Evolutionary conservation across 2,329 filamentous ascomycete species (phyloP).

Genomic region (Gremmenia infestans): DNA sequence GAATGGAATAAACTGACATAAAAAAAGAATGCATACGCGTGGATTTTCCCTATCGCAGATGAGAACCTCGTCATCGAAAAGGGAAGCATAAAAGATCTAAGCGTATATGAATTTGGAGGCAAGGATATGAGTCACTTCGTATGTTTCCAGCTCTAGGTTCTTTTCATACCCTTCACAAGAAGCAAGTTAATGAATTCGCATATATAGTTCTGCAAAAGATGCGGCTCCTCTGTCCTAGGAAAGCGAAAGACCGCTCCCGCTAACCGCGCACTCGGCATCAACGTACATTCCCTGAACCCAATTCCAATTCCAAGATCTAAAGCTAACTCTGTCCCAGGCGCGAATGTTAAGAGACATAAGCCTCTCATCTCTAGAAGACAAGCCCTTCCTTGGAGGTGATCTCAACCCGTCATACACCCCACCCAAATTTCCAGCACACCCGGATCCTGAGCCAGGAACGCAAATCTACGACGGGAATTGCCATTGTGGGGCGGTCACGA

Average conservation of each 20-base stretch:
- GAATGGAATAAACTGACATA: neutral
- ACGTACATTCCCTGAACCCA: constrained; percentile 32
- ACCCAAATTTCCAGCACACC: neutral
- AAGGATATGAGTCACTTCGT: constrained; percentile 38
- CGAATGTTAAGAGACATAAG: constrained; percentile 5
- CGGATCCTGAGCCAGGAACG: neutral
- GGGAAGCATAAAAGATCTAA: constrained; percentile 38
- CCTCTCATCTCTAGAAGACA: neutral
- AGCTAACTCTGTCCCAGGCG: neutral
- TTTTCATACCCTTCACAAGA: neutral
- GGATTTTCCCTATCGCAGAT: constrained; percentile 26
- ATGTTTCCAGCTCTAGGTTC: constrained; percentile 12
- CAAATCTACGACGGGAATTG: constrained; percentile 23
- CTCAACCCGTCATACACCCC: neutral
- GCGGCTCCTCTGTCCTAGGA: constrained; percentile 40
- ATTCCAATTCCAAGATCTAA: neutral
- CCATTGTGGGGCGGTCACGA: constrained; percentile 24
- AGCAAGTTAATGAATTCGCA: neutral
- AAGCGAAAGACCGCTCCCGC: constrained; percentile 25
- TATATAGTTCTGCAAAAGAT: constrained; percentile 46
- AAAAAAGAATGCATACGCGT: constrained; percentile 32
- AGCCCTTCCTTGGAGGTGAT: neutral
- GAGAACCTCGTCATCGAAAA: constrained; percentile 40
- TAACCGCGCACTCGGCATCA: constrained; percentile 32
- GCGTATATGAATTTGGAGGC: constrained; percentile 40